Percentiles rank a stretch among this genome's conserved stretches.
Evolutionary conservation across 805 yeast genomes (phyloP).

Genomic region (Saccharomycopsis olivae): DNA sequence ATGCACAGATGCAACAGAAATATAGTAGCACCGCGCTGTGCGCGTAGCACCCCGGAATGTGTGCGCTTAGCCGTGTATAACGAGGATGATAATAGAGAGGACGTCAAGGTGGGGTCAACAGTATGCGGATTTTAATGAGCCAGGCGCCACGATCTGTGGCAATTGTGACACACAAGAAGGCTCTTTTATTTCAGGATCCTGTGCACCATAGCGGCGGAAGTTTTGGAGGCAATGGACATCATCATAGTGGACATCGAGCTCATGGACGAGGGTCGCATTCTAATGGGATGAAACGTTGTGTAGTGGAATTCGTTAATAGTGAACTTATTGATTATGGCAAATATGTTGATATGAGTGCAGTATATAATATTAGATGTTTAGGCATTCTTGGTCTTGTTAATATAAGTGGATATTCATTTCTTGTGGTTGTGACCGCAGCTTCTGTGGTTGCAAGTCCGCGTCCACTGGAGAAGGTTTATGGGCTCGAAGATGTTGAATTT

Average conservation of each 20-base stretch:
- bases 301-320: constrained; percentile 45
- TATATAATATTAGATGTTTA: constrained; percentile 26
- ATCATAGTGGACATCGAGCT: too few species aligned
- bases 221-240: constrained; percentile 12
- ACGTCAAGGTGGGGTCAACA: too few species aligned
- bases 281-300: constrained; percentile 24
- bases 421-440: constrained; percentile 48
- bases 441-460: constrained; percentile 50
- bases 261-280: too few species aligned
- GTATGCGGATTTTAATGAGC: too few species aligned
- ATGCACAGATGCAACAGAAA: too few species aligned
- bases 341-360: constrained; percentile 34
- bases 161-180: constrained; percentile 46
- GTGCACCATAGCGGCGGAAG: background rate
- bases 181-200: constrained; percentile 45
- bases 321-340: constrained; percentile 26
- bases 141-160: constrained; percentile 61
- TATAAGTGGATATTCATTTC: constrained; percentile 41
- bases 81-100: too few species aligned
- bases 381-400: constrained; percentile 57
- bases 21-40: too few species aligned
- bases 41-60: too few species aligned
- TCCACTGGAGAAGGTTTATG: constrained; percentile 40
- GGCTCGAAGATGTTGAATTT: constrained; percentile 52
- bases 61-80: too few species aligned